A percentile compares a stretch with the other conserved stretches of the same genome.
phyloP scores from a whole-genome alignment of 805 yeast genomes.

The Yarrowia osloensis region DNA sequence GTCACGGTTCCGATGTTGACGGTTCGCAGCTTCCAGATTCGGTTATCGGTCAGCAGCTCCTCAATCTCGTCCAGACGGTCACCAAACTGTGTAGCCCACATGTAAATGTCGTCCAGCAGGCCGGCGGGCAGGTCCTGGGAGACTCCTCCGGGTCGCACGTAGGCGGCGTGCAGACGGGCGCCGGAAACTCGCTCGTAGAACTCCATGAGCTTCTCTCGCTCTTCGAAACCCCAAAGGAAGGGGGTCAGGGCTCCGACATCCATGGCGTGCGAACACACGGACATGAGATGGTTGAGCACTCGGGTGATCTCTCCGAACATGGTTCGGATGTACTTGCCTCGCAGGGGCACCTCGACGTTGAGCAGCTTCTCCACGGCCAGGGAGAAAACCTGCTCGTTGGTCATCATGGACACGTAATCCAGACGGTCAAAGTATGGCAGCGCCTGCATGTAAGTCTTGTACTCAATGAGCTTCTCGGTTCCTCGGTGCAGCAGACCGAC shows the following conservation, averaged over 20 bases:
- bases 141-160: slow-evolving; percentile 91
- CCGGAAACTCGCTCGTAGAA: slow-evolving; percentile 89
- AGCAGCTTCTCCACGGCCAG: slow-evolving; percentile 82
- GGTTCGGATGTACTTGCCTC: slow-evolving; percentile 83
- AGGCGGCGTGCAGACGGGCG: slow-evolving; percentile 86
- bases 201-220: slow-evolving; percentile 90
- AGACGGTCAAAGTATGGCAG: slow-evolving; percentile 85
- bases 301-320: slow-evolving; percentile 86
- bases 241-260: slow-evolving; percentile 94
- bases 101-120: slow-evolving; percentile 82
- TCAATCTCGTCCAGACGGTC: slow-evolving; percentile 90
- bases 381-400: slow-evolving; percentile 82
- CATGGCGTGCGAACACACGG: slow-evolving; percentile 85
- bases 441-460: slow-evolving; percentile 85
- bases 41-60: slow-evolving; percentile 84
- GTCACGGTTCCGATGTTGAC: slow-evolving; percentile 75
- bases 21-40: slow-evolving; percentile 90
- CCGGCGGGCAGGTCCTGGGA: slow-evolving; percentile 86
- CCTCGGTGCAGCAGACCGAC: slow-evolving; percentile 87
- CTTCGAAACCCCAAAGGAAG: slow-evolving; percentile 92
- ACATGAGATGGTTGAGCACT: slow-evolving; percentile 81
- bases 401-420: slow-evolving; percentile 85
- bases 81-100: slow-evolving; percentile 96
- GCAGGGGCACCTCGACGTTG: slow-evolving; percentile 79
- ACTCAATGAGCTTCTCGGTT: slow-evolving; percentile 83